Evolutionary conservation across 2,329 filamentous ascomycete species (phyloP).

Genomic region (Fusarium coffeatum): DNA sequence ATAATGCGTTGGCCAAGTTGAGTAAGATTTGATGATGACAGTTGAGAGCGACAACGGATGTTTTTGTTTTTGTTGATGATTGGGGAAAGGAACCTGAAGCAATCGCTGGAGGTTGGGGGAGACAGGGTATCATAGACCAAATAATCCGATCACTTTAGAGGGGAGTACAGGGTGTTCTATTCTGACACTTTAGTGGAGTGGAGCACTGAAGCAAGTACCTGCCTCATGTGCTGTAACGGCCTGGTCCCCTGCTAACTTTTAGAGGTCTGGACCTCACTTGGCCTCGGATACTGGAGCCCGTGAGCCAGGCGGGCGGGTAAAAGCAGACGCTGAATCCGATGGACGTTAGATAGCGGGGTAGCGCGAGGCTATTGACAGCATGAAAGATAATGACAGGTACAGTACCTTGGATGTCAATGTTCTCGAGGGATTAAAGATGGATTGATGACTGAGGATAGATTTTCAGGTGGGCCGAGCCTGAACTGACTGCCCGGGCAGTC

Average conservation of each 20-base stretch:
- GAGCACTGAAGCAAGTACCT: background rate
- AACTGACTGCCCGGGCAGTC: no score
- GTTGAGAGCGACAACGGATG: conserved; percentile 27
- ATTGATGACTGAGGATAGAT: background rate
- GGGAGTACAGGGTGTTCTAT: background rate
- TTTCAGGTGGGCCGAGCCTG: no score
- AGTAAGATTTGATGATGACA: conserved; percentile 14
- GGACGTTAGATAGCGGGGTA: conserved; percentile 25
- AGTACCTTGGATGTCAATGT: no score
- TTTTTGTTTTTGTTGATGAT: conserved; percentile 11
- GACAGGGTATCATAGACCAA: background rate
- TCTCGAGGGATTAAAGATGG: no score
- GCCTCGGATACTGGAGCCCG: conserved; percentile 26
- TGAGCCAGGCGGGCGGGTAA: conserved; percentile 41
- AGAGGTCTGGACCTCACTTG: conserved; percentile 7
- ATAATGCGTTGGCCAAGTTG: conserved; percentile 2
- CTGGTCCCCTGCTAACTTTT: conserved; percentile 19
- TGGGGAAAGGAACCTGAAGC: background rate
- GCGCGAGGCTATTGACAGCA: conserved; percentile 13
- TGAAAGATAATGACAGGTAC: no score
- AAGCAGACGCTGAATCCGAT: conserved; percentile 8
- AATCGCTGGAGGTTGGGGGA: conserved; percentile 26
- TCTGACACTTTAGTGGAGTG: background rate
- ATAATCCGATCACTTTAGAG: background rate
- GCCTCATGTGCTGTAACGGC: conserved; percentile 4